phyloP scores from a whole-genome alignment of 179 eudicot species.

The Dionaea muscipula region DNA sequence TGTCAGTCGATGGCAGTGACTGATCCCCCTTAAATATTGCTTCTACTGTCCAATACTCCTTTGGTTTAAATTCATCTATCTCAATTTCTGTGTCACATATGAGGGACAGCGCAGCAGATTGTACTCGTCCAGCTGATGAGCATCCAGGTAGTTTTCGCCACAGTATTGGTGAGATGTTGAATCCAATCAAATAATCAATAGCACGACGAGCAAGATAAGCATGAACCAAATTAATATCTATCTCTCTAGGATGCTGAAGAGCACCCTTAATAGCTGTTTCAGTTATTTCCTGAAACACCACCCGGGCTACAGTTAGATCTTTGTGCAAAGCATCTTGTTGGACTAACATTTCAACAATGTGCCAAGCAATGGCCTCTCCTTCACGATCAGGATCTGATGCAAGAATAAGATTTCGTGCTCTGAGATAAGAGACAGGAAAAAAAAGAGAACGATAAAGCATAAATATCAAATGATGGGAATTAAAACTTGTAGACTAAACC shows the following conservation, averaged over 20 bases:
- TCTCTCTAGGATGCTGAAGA: constrained; percentile 59
- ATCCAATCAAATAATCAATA: constrained; percentile 93
- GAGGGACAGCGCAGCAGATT: constrained; percentile 83
- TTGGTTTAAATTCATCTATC: constrained; percentile 67
- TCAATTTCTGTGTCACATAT: constrained; percentile 80
- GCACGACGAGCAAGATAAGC: constrained; percentile 99
- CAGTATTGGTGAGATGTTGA: constrained; percentile 81
- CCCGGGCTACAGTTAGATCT: constrained; percentile 61
- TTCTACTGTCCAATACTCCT: constrained; percentile 76
- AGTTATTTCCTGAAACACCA: constrained; percentile 80
- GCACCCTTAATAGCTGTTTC: constrained; percentile 77
- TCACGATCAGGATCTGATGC: constrained; percentile 99
- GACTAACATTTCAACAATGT: constrained; percentile 77
- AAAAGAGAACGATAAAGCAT: constrained; percentile 16
- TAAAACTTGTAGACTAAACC: neutral
- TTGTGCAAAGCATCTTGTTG: constrained; percentile 68
- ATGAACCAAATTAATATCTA: constrained; percentile 76
- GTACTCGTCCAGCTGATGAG: constrained; percentile 95
- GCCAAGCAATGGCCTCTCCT: constrained; percentile 99
- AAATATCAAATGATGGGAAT: neutral
- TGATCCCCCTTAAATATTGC: constrained; percentile 38
- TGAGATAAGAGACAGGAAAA: constrained; percentile 31
- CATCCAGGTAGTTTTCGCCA: constrained; percentile 97
- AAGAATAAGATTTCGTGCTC: constrained; percentile 86
- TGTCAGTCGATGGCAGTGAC: constrained; percentile 9